Base-by-base conservation (phyloP, 805 yeast genomes). In the Lachancea meyersii region DNA sequence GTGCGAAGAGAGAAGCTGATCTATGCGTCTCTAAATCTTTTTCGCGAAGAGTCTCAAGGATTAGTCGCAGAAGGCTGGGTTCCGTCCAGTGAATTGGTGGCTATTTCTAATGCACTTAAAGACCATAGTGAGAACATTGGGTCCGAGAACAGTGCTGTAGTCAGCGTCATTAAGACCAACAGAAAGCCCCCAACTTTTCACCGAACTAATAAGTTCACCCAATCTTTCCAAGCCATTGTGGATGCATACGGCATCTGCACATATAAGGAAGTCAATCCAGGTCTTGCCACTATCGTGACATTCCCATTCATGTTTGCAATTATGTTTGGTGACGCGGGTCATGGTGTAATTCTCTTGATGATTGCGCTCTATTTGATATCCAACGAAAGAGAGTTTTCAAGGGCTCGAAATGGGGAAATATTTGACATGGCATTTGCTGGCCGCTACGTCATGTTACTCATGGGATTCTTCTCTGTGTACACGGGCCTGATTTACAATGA, bases 261-360 rank as follows among this genome's bases (percentile, higher is more conserved):
- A 2, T 93, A 93, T 67, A 82, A 87, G 54, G 98, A 93, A 65
- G 93, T 93, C 22, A 93, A 93, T 63, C 96, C 98, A 4, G 98
- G 95, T 42, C 70, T 93, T 49, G 91, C 98, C 3, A 91, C 98
- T 1, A 78, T 87, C 36, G 82, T 93, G 20, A 93, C 98, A 0
- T 93, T 93, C 71, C 98, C 98, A 19, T 93, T 93, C 64, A 85
- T 93, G 95, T 93, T 93, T 69, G 97, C 98, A 22, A 83, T 93
- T 55, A 93, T 93, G 98, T 93, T 93, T 71, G 98, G 98, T 71
- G 98, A 93, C 70, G 62, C 89, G 46, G 98, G 98, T 13, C 98
- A 93, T 69, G 98, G 98, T 5, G 75, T 88, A 46, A 76, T 93
- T 37, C 70, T 93, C 63, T 75, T 82, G 42, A 63, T 83, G 44